phyloP scores from a whole-genome alignment of 2,329 filamentous ascomycete genomes.

The Mollisia scopiformis region DNA sequence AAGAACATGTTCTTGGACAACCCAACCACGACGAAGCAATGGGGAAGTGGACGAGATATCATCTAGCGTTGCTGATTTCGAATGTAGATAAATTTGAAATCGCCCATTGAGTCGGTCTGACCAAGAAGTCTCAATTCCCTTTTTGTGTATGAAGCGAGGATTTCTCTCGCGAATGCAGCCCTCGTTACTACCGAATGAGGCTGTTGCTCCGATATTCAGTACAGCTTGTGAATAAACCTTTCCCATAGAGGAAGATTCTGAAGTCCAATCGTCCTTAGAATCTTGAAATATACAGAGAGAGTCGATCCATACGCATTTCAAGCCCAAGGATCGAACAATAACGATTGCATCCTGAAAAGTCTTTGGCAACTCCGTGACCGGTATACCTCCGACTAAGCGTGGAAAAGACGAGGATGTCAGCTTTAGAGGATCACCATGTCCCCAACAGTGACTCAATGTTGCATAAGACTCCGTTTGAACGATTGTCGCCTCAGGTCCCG shows the following conservation, averaged over 20 bases:
- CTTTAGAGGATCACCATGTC: neutral
- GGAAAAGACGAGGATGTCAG: neutral
- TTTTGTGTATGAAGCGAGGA: too few relatives aligned
- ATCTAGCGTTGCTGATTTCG: too few relatives aligned
- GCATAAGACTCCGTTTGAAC: neutral
- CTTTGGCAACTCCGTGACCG: neutral
- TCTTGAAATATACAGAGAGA: slow-evolving; percentile 6
- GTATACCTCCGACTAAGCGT: neutral
- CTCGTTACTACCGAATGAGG: neutral
- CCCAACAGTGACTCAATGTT: slow-evolving; percentile 3
- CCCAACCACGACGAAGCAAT: too few relatives aligned
- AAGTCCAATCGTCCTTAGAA: slow-evolving; percentile 1
- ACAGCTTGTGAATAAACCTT: neutral
- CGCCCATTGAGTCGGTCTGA: neutral
- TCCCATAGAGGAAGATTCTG: slow-evolving; percentile 1
- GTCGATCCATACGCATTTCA: slow-evolving; percentile 6
- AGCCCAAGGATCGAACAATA: neutral
- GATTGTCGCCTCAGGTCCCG: neutral
- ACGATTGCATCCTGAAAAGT: slow-evolving; percentile 3
- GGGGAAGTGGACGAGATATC: too few relatives aligned
- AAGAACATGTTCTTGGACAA: too few relatives aligned
- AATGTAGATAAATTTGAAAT: too few relatives aligned
- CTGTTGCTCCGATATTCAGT: neutral
- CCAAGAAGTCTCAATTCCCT: too few relatives aligned
- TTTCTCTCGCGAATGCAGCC: neutral